Conservation (phyloP, 805 yeast genomes). For the Yamadazyma takamatsuzukensis region DNA sequence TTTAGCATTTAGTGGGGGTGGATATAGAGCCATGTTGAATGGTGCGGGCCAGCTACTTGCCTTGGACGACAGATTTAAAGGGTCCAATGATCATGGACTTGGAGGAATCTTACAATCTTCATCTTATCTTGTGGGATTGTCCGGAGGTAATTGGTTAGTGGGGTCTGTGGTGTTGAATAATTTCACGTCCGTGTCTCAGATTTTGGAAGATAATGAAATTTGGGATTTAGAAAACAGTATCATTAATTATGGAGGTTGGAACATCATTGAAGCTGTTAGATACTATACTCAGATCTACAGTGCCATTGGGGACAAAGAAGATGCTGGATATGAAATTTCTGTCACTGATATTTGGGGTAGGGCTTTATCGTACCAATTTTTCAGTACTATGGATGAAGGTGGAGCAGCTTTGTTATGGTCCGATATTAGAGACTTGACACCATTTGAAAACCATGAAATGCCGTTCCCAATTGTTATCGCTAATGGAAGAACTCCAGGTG, state of each 20-base stretch:
- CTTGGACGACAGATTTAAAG: conserved; percentile 64
- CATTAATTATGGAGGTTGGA: conserved; percentile 61
- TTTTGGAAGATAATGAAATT: conserved; percentile 21
- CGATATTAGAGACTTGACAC: conserved; percentile 19
- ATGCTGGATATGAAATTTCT: conserved; percentile 35
- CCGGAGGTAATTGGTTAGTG: conserved; percentile 62
- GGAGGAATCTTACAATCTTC: conserved; percentile 76
- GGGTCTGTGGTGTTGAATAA: conserved; percentile 60
- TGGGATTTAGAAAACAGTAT: conserved; percentile 58
- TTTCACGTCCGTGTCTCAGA: conserved; percentile 48
- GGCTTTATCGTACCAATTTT: conserved; percentile 38
- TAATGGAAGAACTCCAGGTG: conserved; percentile 35
- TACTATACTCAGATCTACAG: conserved; percentile 28
- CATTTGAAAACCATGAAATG: conserved; percentile 28
- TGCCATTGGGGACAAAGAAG: conserved; percentile 27
- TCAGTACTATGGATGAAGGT: conserved; percentile 21
- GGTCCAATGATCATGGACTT: conserved; percentile 50
- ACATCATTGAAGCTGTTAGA: conserved; percentile 63
- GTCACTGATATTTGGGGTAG: conserved; percentile 44
- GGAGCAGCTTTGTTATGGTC: conserved; percentile 32
- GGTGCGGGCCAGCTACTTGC: conserved; percentile 88
- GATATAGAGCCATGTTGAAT: conserved; percentile 79
- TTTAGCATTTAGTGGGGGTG: conserved; percentile 53
- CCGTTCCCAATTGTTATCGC: conserved; percentile 40
- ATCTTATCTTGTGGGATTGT: conserved; percentile 72